Base-by-base conservation (phyloP, 2,329 filamentous ascomycete genomes). In the Calonectria crousiana region DNA sequence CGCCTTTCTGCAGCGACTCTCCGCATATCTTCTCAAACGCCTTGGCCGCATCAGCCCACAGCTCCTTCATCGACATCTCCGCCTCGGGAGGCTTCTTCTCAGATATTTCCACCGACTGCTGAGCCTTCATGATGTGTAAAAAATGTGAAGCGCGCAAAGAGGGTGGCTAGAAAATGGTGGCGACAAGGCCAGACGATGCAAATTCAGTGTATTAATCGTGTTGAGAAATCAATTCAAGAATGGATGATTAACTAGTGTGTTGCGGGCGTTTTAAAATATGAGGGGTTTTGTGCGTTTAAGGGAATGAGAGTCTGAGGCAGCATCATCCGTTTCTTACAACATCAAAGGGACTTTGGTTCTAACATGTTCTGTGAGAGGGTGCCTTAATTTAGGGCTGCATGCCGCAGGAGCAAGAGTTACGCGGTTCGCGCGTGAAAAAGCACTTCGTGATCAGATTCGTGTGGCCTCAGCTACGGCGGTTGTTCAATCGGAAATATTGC, bases 31-130 rank as follows among this genome's bases (percentile, higher is more conserved):
- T 38, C n/a, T 60, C 56, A 41, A 60, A 60, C 2, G 56, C 56
- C n/a, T 60, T 38, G 56, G 56, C 56, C 16, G 56, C 56, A 34
- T 60, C 56, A 28, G 56, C 56, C 56, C 56, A 60, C 34, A 60
- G 20, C 13, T 60, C 56, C 34, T 60, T 60, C 56, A 60, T 60
- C n/a, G 56, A 38, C 14, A 28, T 28, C 14, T 60, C 56, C 13
- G n/a, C 34, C 9, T 60, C 34, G 16, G 14, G n/a, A 8, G 34
- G 11, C 13, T 41, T 41, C 1, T 60, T 60, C 5, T 41, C 56
- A 4, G 56, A 13, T 13, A 10, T n/a, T 26, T 32, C 53, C 20
- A 26, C 20, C n/a, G 53, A 10, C 20, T 23, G 32, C n/a, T n/a
- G 32, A 20, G 10, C 20, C n/a, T 36, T 38, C 53, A 53, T 32